Conservation (phyloP, 495 filamentous ascomycete genomes). For the Penicillium argentinense region DNA sequence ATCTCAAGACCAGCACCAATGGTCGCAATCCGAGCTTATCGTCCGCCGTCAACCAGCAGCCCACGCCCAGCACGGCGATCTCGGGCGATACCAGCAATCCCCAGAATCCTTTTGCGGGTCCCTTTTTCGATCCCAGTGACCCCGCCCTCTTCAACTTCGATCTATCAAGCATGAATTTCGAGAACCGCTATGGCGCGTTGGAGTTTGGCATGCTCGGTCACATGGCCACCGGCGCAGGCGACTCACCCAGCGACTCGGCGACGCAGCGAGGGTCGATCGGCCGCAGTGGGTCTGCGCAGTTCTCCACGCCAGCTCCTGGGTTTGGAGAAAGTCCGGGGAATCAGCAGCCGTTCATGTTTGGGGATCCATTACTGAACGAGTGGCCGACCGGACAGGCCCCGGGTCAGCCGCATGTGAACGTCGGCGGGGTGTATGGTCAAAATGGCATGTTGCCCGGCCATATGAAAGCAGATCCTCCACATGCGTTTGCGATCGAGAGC, state of each 20-base stretch:
- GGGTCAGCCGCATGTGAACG: conserved; percentile 40
- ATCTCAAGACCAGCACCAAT: conserved; percentile 40
- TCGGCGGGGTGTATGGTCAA: conserved; percentile 42
- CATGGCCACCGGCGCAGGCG: conserved; percentile 83
- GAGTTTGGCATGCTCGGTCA: conserved; percentile 95
- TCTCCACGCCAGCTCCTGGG: conserved; percentile 40
- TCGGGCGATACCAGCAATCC: conserved; percentile 31
- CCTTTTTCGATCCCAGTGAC: conserved; percentile 85
- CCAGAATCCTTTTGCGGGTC: conserved; percentile 52
- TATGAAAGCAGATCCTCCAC: conserved; percentile 54
- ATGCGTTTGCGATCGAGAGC: conserved; percentile 72
- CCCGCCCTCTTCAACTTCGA: conserved; percentile 92
- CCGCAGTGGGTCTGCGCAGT: conserved; percentile 48
- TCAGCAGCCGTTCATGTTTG: conserved; percentile 49
- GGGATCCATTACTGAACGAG: conserved; percentile 47
- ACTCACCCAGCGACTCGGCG: conserved; percentile 67
- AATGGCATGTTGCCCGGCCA: conserved; percentile 42
- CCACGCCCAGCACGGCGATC: conserved; percentile 31
- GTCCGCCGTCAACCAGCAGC: conserved; percentile 37
- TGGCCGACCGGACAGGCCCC: conserved; percentile 43
- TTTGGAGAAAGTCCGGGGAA: conserved; percentile 46
- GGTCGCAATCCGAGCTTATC: conserved; percentile 41
- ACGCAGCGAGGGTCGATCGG: conserved; percentile 51
- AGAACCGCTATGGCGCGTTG: conserved; percentile 88
- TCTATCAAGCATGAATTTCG: conserved; percentile 89